Percentiles rank a stretch among this genome's conserved stretches.
Conservation (phyloP, 305 asterid genomes). For the Fraxinus xanthoxyloides region DNA sequence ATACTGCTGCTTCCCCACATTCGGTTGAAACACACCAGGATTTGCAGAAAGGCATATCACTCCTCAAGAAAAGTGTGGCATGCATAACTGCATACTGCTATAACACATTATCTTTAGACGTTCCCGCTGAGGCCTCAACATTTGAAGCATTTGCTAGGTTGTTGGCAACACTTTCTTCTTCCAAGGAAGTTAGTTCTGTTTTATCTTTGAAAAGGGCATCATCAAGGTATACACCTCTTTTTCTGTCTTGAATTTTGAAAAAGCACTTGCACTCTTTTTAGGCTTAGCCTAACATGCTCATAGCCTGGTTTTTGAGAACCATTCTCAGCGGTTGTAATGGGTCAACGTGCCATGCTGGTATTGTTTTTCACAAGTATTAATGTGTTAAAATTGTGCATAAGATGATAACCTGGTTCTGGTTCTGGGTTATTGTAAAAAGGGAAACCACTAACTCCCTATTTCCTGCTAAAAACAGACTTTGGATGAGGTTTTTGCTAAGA, state of each 20-base stretch:
- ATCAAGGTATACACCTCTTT: slow-evolving; percentile 56
- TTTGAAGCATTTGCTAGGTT: slow-evolving; percentile 89
- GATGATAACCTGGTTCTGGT: background rate
- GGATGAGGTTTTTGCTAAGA: background rate
- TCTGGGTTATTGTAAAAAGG: background rate
- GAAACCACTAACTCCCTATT: background rate
- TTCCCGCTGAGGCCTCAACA: slow-evolving; percentile 82
- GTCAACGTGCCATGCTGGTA: background rate
- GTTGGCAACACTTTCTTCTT: slow-evolving; percentile 82
- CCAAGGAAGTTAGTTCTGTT: slow-evolving; percentile 83
- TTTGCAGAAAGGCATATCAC: slow-evolving; percentile 98
- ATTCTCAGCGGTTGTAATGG: background rate
- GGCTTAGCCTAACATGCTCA: background rate
- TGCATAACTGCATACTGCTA: slow-evolving; percentile 86
- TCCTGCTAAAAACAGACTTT: background rate
- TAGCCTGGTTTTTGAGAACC: background rate
- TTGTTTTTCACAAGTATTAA: background rate
- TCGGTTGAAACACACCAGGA: slow-evolving; percentile 85
- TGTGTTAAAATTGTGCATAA: background rate
- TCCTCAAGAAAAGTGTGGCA: slow-evolving; percentile 96
- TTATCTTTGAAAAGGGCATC: slow-evolving; percentile 66
- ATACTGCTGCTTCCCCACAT: slow-evolving; percentile 80
- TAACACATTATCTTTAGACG: slow-evolving; percentile 64
- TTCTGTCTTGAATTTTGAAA: background rate
- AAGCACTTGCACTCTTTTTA: background rate